Base-by-base conservation (phyloP, 768 basidiomycete species). In the Rubroboletus satanas region DNA sequence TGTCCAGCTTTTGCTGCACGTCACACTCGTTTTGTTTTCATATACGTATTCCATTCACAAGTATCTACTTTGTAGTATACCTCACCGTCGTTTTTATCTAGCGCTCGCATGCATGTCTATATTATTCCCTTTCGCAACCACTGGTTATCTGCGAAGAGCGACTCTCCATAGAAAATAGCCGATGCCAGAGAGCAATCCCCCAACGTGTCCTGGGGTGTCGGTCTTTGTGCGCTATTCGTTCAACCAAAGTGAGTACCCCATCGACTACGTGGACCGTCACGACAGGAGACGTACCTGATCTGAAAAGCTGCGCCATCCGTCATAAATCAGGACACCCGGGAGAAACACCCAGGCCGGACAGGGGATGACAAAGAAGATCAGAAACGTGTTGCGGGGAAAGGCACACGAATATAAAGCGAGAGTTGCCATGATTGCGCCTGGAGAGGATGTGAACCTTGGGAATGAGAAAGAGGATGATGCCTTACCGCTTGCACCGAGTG, bases 281-380 rank as follows among this genome's bases (percentile, higher is more conserved):
- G 9, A 35, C 0, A 23, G 37, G 49, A 29, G 33, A 62, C 74
- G 52, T 39, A 75, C 74, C 64, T 61, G 54, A 54, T 77, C 70
- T 26, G 63, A 59, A 29, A 76, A 51, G 54, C 66, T 73, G 37
- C 70, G 69, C 62, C 69, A 71, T 29, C 62, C 68, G 33, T 73
- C 71, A 48, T 66, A 71, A n/a, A 70, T 49, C 3, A 71, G 70
- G 43, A 93, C 68, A 6, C 86, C 90, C 0, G 80, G 70, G 0
- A 91, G 85, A 45, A 80, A 80, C 3, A 79, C 75, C 88, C 88
- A 93, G 0, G 90, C 90, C 0, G 91, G 90, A 54, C 88, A 75
- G 26, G 90, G 91, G 26, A 92, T 72, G 61, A 92, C 81, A 33
- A 83, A 87, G 68, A 89, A 93, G 41, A 93, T 69, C 8, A 79